These are phyloP conservation scores for Coemansia sp. DNA, from an alignment of 192 early-diverging fungal species.

Conservation along the genomic window DNA sequence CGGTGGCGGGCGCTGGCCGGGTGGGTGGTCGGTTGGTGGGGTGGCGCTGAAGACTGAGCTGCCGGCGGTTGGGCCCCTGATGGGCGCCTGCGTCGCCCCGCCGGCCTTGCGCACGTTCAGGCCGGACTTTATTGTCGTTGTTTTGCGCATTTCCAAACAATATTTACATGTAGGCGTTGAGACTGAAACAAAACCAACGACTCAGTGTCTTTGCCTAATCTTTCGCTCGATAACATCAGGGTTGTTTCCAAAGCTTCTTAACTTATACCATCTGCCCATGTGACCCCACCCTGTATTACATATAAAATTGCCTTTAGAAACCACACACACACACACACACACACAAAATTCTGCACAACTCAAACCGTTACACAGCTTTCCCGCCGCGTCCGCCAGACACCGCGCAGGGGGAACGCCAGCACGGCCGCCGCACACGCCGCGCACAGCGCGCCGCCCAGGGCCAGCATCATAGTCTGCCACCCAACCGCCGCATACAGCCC, in stretches of 20 bases:
- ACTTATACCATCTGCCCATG: too few relatives aligned
- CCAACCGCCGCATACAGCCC: constrained; percentile 23
- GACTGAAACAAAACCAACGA: too few relatives aligned
- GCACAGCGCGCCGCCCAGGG: constrained; percentile 39
- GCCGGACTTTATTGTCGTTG: constrained; percentile 28
- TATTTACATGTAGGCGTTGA: too few relatives aligned
- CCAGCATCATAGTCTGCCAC: constrained; percentile 35
- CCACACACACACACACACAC: too few relatives aligned
- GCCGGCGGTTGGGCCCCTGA: not conserved
- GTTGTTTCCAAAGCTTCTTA: not conserved
- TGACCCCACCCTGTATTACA: too few relatives aligned
- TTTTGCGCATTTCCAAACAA: constrained; percentile 26
- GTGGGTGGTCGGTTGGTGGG: not conserved
- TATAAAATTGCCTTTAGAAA: too few relatives aligned
- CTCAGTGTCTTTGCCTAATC: not conserved
- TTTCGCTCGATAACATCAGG: not conserved
- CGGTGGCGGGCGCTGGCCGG: not conserved
- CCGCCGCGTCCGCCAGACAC: constrained; percentile 6
- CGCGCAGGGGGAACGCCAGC: constrained; percentile 23
- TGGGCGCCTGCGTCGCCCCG: not conserved
- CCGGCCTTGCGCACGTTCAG: constrained; percentile 36
- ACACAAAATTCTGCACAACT: not conserved
- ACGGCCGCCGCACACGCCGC: constrained; percentile 18
- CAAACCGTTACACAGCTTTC: not conserved
- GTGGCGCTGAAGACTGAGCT: not conserved